Evolutionary conservation across 257 asterid species (phyloP).

Genomic region (Nicotiana knightiana): DNA sequence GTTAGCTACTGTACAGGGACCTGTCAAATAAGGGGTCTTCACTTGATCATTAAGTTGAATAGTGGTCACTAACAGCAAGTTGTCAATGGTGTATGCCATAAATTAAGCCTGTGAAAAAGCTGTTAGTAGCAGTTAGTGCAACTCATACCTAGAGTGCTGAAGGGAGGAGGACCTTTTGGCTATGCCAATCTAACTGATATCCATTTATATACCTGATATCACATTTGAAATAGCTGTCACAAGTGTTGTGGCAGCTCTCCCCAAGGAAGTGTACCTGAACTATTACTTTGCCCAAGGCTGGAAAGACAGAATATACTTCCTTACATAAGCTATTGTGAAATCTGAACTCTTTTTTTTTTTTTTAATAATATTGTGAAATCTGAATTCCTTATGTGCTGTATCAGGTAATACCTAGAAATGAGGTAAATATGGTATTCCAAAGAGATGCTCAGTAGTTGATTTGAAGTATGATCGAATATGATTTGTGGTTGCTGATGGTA

Average conservation of each 20-base stretch:
- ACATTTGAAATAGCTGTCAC: neutral
- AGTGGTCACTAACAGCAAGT: neutral
- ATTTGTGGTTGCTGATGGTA: neutral
- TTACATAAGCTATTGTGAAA: neutral
- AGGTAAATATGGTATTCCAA: neutral
- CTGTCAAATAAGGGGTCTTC: neutral
- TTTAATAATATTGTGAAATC: neutral
- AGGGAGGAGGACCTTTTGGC: neutral
- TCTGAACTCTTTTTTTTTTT: neutral
- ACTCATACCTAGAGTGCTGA: neutral
- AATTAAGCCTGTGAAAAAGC: conserved; percentile 5
- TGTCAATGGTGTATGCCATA: neutral
- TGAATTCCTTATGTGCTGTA: neutral
- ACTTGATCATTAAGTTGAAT: neutral
- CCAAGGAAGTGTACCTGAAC: neutral
- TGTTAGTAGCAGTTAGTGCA: neutral
- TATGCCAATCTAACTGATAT: neutral
- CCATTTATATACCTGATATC: neutral
- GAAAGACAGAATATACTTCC: neutral
- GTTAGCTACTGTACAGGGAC: neutral
- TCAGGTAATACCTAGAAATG: neutral
- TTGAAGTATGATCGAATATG: neutral
- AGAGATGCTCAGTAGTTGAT: neutral
- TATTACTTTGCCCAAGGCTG: neutral
- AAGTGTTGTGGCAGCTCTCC: neutral